Conservation (phyloP, 768 basidiomycete genomes). For the Boletus sensibilis region DNA sequence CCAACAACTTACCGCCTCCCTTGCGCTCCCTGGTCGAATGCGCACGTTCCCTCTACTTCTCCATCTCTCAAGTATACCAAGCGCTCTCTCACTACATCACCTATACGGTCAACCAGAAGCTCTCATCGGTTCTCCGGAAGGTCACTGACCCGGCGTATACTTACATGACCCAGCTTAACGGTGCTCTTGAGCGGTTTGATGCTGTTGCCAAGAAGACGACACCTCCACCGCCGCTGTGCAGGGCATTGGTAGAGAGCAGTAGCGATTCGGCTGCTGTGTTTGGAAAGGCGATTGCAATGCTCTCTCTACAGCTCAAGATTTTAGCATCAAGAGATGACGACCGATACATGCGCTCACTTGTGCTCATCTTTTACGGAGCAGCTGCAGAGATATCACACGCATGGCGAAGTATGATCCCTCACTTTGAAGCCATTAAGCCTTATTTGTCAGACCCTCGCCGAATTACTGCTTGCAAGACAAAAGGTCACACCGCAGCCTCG, state of each 20-base stretch:
- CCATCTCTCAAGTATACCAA: conserved; percentile 87
- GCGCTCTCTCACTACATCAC: conserved; percentile 85
- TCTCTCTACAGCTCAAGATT: conserved; percentile 79
- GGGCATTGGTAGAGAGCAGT: conserved; percentile 77
- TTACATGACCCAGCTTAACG: conserved; percentile 82
- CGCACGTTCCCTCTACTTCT: conserved; percentile 90
- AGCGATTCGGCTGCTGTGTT: conserved; percentile 82
- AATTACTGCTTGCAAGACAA: conserved; percentile 33
- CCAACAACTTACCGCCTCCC: conserved; percentile 66
- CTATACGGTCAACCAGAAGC: conserved; percentile 78
- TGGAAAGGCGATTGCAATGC: conserved; percentile 81
- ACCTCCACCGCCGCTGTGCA: conserved; percentile 72
- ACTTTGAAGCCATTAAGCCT: conserved; percentile 67
- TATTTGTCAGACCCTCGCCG: conserved; percentile 50
- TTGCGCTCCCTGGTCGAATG: conserved; percentile 76
- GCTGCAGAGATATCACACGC: conserved; percentile 83
- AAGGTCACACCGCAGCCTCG: conserved; percentile 20
- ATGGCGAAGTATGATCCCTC: conserved; percentile 76
- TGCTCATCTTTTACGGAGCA: conserved; percentile 86
- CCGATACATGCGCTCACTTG: conserved; percentile 83
- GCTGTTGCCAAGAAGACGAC: conserved; percentile 63
- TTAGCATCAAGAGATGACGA: conserved; percentile 72
- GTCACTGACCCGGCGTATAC: conserved; percentile 82
- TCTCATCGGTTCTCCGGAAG: conserved; percentile 76
- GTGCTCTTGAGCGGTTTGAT: conserved; percentile 90